Percentiles rank a stretch among this genome's conserved stretches.
phyloP scores from a whole-genome alignment of 208 protist genomes.

The Crithidia bombi region DNA sequence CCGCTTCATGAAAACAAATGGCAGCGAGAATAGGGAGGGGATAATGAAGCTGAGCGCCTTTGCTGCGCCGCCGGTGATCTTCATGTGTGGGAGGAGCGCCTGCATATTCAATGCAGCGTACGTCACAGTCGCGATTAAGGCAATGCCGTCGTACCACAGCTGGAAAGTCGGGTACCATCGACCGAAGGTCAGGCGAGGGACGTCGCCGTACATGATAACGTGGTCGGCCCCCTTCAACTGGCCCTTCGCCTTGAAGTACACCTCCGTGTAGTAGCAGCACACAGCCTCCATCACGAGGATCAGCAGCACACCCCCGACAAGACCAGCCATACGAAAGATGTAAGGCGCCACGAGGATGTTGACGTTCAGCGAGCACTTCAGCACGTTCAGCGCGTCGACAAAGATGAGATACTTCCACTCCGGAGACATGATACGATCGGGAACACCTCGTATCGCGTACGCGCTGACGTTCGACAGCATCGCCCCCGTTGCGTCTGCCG shows the following conservation, averaged over 20 bases:
- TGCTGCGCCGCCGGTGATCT: slow-evolving; percentile 24
- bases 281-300: slow-evolving; percentile 24
- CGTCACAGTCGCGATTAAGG: slow-evolving; percentile 42
- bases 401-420: slow-evolving; percentile 51
- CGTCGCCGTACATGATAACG: slow-evolving; percentile 57
- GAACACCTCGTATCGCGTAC: slow-evolving; percentile 37
- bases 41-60: slow-evolving; percentile 45
- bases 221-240: slow-evolving; percentile 39
- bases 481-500: slow-evolving; percentile 38
- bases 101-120: slow-evolving; percentile 46
- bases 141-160: slow-evolving; percentile 34
- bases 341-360: slow-evolving; percentile 53
- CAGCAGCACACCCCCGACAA: slow-evolving; percentile 40
- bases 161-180: slow-evolving; percentile 33
- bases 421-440: slow-evolving; percentile 35
- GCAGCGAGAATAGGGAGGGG: slow-evolving; percentile 41
- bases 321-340: slow-evolving; percentile 41
- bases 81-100: slow-evolving; percentile 40
- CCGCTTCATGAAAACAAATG: slow-evolving; percentile 57
- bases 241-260: slow-evolving; percentile 46
- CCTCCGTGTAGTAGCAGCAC: slow-evolving; percentile 41
- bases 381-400: slow-evolving; percentile 39
- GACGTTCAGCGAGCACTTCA: slow-evolving; percentile 39
- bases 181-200: slow-evolving; percentile 45
- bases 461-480: slow-evolving; percentile 33